A percentile compares a stretch with the other conserved stretches of the same genome.
phyloP scores from a whole-genome alignment of 2,329 filamentous ascomycete species.

The Phaeosphaeriaceae sp. region DNA sequence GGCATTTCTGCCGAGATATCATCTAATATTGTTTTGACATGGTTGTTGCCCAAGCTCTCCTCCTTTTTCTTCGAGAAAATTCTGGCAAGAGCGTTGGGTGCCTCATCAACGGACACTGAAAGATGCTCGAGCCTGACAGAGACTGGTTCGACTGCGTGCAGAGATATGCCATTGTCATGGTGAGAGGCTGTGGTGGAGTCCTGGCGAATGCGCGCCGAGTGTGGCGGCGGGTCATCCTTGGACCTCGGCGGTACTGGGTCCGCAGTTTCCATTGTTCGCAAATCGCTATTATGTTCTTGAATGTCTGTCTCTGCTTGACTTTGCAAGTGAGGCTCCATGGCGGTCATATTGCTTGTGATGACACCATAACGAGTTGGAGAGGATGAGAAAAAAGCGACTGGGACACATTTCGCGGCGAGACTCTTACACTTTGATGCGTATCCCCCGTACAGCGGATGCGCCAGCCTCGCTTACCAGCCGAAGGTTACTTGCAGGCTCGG shows the following conservation, averaged over 20 bases:
- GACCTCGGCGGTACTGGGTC: conserved; percentile 3
- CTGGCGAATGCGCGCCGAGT: conserved; percentile 16
- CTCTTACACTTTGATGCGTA: background rate
- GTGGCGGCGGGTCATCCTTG: conserved; percentile 2
- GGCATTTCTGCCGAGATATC: conserved; percentile 69
- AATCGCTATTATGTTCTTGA: background rate
- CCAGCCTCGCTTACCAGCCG: conserved; percentile 31
- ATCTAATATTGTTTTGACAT: conserved; percentile 62
- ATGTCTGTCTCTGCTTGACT: conserved; percentile 8
- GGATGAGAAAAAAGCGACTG: conserved; percentile 7
- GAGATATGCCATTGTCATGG: conserved; percentile 42
- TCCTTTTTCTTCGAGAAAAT: conserved; percentile 38
- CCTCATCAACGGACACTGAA: conserved; percentile 64
- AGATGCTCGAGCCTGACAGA: conserved; percentile 62
- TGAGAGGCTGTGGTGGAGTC: conserved; percentile 26
- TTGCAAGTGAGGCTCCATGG: conserved; percentile 23
- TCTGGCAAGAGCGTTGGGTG: conserved; percentile 49
- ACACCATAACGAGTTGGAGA: conserved; percentile 13
- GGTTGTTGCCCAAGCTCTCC: conserved; percentile 26
- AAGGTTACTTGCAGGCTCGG: conserved; percentile 16
- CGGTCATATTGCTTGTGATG: conserved; percentile 5
- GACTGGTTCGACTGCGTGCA: conserved; percentile 62
- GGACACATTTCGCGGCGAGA: conserved; percentile 8
- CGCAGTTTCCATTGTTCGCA: background rate
- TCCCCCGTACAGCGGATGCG: conserved; percentile 7